Conservation (phyloP, 176 grass and related monocot species). For the Oropetium thomaeum region DNA sequence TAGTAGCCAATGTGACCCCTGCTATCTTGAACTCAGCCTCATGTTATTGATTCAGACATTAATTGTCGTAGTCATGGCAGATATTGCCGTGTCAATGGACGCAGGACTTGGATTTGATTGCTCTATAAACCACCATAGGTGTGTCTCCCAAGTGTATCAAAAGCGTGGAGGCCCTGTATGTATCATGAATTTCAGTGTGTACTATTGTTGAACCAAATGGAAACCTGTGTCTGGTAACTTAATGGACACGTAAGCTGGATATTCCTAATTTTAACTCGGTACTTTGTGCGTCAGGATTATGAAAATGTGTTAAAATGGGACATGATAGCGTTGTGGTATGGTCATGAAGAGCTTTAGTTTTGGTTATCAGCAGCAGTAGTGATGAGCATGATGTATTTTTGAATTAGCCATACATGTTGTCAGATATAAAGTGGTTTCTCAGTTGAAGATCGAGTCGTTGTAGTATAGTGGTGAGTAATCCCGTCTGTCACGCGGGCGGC, state of each 20-base stretch:
- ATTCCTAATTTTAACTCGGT: background rate
- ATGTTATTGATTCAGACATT: constrained; percentile 21
- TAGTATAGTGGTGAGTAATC: constrained; percentile 94
- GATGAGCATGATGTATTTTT: no score
- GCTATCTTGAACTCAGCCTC: background rate
- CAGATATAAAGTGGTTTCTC: no score
- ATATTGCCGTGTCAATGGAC: background rate
- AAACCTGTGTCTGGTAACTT: constrained; percentile 8
- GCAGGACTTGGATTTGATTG: background rate
- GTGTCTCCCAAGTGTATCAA: constrained; percentile 1
- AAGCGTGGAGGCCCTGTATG: background rate
- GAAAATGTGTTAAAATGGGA: background rate
- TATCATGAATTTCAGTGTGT: background rate
- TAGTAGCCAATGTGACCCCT: constrained; percentile 2
- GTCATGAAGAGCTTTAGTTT: no score
- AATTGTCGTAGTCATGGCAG: background rate
- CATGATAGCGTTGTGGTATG: background rate
- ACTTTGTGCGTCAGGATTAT: background rate
- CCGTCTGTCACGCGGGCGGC: constrained; percentile 80
- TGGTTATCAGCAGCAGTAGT: no score
- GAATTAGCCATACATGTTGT: no score
- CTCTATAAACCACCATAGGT: constrained; percentile 5
- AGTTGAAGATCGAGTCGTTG: no score
- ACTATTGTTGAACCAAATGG: background rate
- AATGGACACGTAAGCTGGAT: background rate